These are phyloP conservation scores for Camellia japonica DNA, from an alignment of 148 eudicot species.

Conservation along the genomic window DNA sequence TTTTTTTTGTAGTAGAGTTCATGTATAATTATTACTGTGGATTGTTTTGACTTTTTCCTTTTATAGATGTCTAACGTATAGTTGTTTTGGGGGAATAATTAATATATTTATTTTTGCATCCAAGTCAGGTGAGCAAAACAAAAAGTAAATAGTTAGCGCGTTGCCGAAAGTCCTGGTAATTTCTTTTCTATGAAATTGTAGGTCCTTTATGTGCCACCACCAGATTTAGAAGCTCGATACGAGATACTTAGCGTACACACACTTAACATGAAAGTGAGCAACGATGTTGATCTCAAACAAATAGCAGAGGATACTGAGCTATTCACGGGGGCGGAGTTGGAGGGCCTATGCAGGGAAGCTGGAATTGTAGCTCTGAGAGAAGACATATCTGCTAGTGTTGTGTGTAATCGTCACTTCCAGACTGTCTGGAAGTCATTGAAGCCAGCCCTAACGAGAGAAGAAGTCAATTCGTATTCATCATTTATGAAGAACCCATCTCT, in stretches of 20 bases:
- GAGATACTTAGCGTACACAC: conserved; percentile 87
- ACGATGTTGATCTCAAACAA: conserved; percentile 55
- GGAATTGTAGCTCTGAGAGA: too few relatives aligned
- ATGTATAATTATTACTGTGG: neutral
- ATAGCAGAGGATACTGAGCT: too few relatives aligned
- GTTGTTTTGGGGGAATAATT: neutral
- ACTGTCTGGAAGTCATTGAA: conserved; percentile 13
- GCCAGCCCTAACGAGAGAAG: conserved; percentile 58
- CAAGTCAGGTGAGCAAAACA: neutral
- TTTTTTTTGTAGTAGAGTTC: neutral
- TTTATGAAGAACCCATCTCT: conserved; percentile 46
- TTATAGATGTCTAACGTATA: neutral
- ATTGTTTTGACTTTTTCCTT: neutral
- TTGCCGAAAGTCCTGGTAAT: too few relatives aligned
- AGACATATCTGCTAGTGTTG: too few relatives aligned
- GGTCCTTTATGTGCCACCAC: too few relatives aligned
- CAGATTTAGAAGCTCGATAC: conserved; percentile 41
- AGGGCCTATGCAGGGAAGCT: too few relatives aligned
- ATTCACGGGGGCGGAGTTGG: too few relatives aligned
- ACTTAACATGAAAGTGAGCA: conserved; percentile 58
- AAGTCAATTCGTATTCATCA: conserved; percentile 48
- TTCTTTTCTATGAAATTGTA: too few relatives aligned
- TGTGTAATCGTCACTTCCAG: too few relatives aligned
- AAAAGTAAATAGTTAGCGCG: too few relatives aligned
- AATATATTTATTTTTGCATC: neutral